phyloP scores from a whole-genome alignment of 805 yeast species.

The Sugiyamaella lignohabitans region DNA sequence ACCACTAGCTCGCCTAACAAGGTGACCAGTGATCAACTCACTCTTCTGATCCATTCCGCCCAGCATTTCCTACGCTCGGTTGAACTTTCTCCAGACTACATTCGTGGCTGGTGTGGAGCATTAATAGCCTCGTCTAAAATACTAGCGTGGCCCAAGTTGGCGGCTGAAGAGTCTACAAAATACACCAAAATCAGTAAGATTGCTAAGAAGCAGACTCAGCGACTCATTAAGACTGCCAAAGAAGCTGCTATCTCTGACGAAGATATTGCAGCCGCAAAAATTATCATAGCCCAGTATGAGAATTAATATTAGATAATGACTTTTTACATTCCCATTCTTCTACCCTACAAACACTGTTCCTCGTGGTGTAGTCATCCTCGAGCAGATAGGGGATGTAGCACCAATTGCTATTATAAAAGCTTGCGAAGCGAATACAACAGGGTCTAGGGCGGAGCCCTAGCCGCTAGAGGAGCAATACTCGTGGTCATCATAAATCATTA shows the following conservation, averaged over 20 bases:
- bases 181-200: slow-evolving; percentile 34
- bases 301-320: too few relatives aligned
- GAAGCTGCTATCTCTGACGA: slow-evolving; percentile 23
- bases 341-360: too few relatives aligned
- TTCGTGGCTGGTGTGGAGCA: slow-evolving; percentile 72
- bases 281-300: slow-evolving; percentile 20
- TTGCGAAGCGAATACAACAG: neutral
- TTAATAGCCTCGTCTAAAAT: slow-evolving; percentile 34
- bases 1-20: slow-evolving; percentile 3
- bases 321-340: too few relatives aligned
- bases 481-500: neutral
- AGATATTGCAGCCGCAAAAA: slow-evolving; percentile 38
- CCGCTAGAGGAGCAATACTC: too few relatives aligned
- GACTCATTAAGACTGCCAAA: slow-evolving; percentile 29
- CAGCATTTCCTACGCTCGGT: slow-evolving; percentile 61
- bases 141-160: slow-evolving; percentile 21
- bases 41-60: slow-evolving; percentile 21
- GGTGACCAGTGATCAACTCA: slow-evolving; percentile 11
- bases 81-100: slow-evolving; percentile 65
- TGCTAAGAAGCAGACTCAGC: slow-evolving; percentile 34
- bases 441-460: neutral
- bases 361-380: too few relatives aligned
- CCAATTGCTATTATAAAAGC: too few relatives aligned
- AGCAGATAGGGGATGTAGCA: too few relatives aligned
- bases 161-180: slow-evolving; percentile 20